Percentiles rank a stretch among this genome's conserved stretches.
These are phyloP conservation scores for Leccinum cinnamomeum DNA, from an alignment of 1,284 basidiomycete species.

Conservation along the genomic window DNA sequence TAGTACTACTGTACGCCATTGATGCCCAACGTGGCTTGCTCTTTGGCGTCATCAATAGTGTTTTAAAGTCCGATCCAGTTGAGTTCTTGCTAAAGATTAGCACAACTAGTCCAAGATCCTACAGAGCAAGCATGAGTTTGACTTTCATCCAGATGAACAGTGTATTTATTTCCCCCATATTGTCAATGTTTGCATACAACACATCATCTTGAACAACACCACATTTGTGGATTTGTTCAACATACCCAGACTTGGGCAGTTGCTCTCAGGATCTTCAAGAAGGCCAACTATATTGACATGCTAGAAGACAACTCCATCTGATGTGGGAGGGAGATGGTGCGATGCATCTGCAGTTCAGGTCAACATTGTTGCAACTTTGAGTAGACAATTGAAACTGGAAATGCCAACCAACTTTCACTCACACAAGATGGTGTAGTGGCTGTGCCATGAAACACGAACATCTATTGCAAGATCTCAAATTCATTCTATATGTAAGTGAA, in stretches of 20 bases:
- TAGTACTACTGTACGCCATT: too few relatives aligned
- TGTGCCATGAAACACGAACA: neutral
- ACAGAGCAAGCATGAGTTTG: neutral
- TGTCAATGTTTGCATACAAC: neutral
- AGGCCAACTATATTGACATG: neutral
- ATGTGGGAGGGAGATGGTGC: neutral
- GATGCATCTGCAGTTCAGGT: neutral
- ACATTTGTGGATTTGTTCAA: neutral
- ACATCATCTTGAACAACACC: neutral
- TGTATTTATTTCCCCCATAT: neutral
- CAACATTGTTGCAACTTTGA: neutral
- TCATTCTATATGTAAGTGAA: neutral
- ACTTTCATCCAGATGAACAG: neutral
- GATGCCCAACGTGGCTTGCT: too few relatives aligned
- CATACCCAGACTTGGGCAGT: neutral
- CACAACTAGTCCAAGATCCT: neutral
- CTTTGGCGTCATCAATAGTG: too few relatives aligned
- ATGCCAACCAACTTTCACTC: neutral
- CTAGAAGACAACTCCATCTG: neutral
- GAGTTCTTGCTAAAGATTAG: too few relatives aligned
- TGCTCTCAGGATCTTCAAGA: neutral
- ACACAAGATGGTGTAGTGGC: neutral
- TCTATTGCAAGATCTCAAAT: conserved; percentile 1
- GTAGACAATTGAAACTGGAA: neutral
- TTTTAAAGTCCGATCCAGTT: too few relatives aligned